Evolutionary conservation across 179 eudicot genomes (phyloP).

Genomic region (Carnegiea gigantea): DNA sequence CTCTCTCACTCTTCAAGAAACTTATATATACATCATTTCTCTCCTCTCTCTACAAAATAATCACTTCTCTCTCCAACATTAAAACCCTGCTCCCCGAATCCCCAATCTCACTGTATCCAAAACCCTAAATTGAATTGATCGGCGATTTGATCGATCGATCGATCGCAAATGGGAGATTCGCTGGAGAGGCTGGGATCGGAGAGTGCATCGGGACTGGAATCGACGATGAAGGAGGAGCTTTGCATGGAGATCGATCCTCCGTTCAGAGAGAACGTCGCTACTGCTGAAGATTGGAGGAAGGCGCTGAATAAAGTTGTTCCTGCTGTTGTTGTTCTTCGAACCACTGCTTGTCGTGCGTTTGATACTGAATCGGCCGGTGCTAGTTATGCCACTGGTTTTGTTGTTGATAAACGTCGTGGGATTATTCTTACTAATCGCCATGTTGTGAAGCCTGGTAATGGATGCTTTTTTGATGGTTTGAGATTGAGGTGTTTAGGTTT

Average conservation of each 20-base stretch:
- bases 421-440: conserved; percentile 96
- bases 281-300: conserved; percentile 88
- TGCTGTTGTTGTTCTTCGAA: conserved; percentile 89
- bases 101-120: background rate
- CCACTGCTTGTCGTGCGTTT: conserved; percentile 86
- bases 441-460: conserved; percentile 85
- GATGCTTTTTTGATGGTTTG: background rate
- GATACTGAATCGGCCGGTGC: conserved; percentile 90
- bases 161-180: conserved; percentile 36
- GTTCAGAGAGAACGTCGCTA: conserved; percentile 47
- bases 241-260: conserved; percentile 90
- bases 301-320: conserved; percentile 82
- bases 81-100: background rate
- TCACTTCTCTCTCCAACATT: background rate
- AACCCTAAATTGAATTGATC: background rate
- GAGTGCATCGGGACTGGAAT: conserved; percentile 37
- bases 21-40: background rate
- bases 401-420: conserved; percentile 87
- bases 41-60: background rate
- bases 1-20: background rate
- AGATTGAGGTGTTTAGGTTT: background rate
- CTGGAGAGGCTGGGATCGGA: conserved; percentile 61
- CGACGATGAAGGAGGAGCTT: conserved; percentile 59
- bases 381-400: conserved; percentile 88
- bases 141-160: conserved; percentile 3